These are phyloP conservation scores for Candida chilensis DNA, from an alignment of 805 yeast species.

Conservation along the genomic window DNA sequence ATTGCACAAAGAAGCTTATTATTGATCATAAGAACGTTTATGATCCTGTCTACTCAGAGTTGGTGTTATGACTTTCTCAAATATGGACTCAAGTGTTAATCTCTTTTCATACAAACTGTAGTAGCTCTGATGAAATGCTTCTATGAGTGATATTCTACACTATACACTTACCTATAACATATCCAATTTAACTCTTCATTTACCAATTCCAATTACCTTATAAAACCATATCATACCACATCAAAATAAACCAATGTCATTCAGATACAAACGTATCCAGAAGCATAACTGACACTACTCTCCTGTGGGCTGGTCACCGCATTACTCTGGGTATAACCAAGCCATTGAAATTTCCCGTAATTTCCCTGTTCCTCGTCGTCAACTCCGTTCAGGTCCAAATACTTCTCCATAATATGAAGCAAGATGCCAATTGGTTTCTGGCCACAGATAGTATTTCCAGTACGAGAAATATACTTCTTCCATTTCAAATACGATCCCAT, in stretches of 20 bases:
- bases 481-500: conserved; percentile 50
- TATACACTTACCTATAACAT: no score
- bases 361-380: conserved; percentile 9
- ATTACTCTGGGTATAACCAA: conserved; percentile 74
- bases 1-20: no score
- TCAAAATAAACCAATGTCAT: conserved; percentile 4
- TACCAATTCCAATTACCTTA: no score
- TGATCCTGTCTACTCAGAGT: no score
- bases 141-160: no score
- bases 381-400: conserved; percentile 7
- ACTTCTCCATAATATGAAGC: conserved; percentile 40
- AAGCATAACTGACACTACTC: conserved; percentile 87
- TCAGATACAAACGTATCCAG: conserved; percentile 49
- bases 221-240: not conserved
- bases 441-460: conserved; percentile 93
- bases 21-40: no score
- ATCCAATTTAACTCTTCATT: no score
- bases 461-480: conserved; percentile 53
- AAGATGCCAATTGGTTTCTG: conserved; percentile 71
- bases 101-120: no score
- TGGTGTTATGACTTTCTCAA: no score
- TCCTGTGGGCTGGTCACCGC: conserved; percentile 38
- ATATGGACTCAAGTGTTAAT: no score
- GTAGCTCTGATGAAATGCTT: no score
- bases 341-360: conserved; percentile 62